Evolutionary conservation across 352 stramenopile species (phyloP), one percentile per base, ranked within the genome.

Genomic region (Elongisporangium undulatum): DNA sequence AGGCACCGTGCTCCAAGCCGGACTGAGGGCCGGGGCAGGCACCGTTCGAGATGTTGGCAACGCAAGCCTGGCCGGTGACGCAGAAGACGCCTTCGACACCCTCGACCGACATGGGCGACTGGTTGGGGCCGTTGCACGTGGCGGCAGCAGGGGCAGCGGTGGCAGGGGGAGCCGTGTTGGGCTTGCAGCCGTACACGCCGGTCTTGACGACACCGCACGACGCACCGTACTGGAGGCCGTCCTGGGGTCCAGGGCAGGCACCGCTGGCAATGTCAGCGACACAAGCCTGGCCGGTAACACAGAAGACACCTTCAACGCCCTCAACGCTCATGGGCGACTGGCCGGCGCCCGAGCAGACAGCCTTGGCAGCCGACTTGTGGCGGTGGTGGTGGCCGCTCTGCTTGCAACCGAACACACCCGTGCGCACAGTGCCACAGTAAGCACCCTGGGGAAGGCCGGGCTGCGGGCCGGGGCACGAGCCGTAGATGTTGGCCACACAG

Each of bases 71-170:
- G 16, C 68, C 65, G 2, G 61, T 26, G n/a, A 76, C 76, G 23
- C 75, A 85, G 63, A 69, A 85, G n/a, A 73, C 59, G 9, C 64
- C 66, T 24, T 79, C 52, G 10, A 79, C 54, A 9, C 76, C 72
- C 49, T 81, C 68, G 3, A 81, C 69, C 20, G 69, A 78, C 26
- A 75, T 61, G 19, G 22, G 56, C 22, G 48, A 50, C 45, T 53
- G 19, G 22, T 57, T 39, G 52, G 52, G 10, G n/a, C 19, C 52
- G 52, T 21, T 21, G 23, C 19, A 49, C 3, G 22, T 57, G 10
- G 29, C 20, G 52, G 52, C 52, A 12, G 20, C 19, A 15, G 69
- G 55, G 34, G 24, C 29, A 12, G 20, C 34, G 19, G 52, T 53
- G 9, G 34, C 16, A 13, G 54, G 64, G n/a, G 53, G 55, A 34